Evolutionary conservation across 1,284 basidiomycete genomes (phyloP).

Genomic region (Fomitopsis betulina): DNA sequence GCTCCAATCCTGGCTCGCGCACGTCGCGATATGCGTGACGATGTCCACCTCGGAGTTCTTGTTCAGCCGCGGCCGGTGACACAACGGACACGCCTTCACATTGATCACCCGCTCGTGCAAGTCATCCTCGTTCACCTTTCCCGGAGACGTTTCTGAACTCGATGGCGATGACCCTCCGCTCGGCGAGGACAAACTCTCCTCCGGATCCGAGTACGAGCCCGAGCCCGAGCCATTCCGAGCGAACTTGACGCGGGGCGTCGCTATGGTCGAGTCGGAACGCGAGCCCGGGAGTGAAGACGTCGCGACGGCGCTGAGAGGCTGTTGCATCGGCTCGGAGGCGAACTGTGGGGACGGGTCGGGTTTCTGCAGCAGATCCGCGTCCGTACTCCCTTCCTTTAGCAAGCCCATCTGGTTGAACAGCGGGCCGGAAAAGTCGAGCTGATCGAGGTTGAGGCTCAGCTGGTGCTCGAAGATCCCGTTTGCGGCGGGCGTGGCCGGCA

Average conservation of each 20-base stretch:
- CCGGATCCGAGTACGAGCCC: conserved; percentile 39
- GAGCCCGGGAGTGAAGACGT: conserved; percentile 1
- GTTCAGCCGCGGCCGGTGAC: conserved; percentile 82
- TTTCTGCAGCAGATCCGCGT: conserved; percentile 16
- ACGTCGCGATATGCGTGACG: conserved; percentile 89
- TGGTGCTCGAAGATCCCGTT: conserved; percentile 27
- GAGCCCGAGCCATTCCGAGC: conserved; percentile 25
- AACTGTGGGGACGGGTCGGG: conserved; percentile 22
- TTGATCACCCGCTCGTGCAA: conserved; percentile 90
- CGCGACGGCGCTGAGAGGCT: conserved; percentile 31
- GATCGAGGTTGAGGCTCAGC: conserved; percentile 42
- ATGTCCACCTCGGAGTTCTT: conserved; percentile 92
- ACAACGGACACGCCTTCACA: conserved; percentile 90
- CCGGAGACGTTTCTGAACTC: conserved; percentile 10
- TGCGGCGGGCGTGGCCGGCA: conserved; percentile 44
- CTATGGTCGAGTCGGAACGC: conserved; percentile 3
- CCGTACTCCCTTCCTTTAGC: conserved; percentile 15
- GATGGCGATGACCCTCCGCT: conserved; percentile 20
- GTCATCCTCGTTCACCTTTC: conserved; percentile 31
- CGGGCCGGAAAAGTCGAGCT: conserved; percentile 64
- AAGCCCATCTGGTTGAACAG: conserved; percentile 24
- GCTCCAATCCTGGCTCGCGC: conserved; percentile 90
- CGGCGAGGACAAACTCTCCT: conserved; percentile 33
- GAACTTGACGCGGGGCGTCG: conserved; percentile 7
- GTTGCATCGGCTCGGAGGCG: conserved; percentile 42